Evolutionary conservation across 2,329 filamentous ascomycete species (phyloP).

Genomic region (Aspergillus quadrilineatus): DNA sequence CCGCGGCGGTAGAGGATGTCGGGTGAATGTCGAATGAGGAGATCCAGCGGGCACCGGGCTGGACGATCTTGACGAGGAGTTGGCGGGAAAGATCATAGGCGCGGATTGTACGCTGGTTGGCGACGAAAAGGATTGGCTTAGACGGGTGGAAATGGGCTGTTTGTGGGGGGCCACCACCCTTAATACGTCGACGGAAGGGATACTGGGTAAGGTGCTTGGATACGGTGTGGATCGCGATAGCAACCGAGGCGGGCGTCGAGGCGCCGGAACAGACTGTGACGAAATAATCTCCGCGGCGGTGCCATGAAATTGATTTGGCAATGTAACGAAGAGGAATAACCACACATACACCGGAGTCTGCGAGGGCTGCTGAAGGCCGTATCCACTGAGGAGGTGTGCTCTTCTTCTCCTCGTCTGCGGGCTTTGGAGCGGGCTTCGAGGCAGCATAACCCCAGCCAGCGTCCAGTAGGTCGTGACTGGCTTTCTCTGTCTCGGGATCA

Average conservation of each 20-base stretch:
- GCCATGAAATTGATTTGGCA: conserved; percentile 90
- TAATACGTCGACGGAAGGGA: conserved; percentile 74
- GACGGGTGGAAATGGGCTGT: conserved; percentile 92
- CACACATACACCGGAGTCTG: conserved; percentile 73
- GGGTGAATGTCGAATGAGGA: conserved; percentile 91
- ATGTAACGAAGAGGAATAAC: conserved; percentile 75
- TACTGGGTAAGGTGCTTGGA: conserved; percentile 94
- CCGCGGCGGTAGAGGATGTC: conserved; percentile 81
- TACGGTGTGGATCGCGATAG: conserved; percentile 90
- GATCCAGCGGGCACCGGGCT: conserved; percentile 93
- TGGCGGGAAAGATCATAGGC: conserved; percentile 92
- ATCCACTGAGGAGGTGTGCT: conserved; percentile 78
- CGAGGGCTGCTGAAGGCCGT: conserved; percentile 70
- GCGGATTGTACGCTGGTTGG: conserved; percentile 88
- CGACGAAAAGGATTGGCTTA: conserved; percentile 90
- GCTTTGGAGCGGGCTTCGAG: conserved; percentile 53
- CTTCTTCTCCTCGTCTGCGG: conserved; percentile 60
- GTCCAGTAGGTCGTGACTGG: conserved; percentile 74
- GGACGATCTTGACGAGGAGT: conserved; percentile 86
- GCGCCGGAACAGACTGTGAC: conserved; percentile 76
- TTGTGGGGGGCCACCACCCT: conserved; percentile 74
- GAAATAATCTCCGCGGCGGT: conserved; percentile 90
- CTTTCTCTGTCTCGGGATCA: conserved; percentile 70
- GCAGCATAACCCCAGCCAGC: conserved; percentile 93
- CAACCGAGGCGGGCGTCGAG: conserved; percentile 52